These are phyloP conservation scores for Dichotomopilus funicola DNA, from an alignment of 2,329 filamentous ascomycete genomes.

Conservation along the genomic window DNA sequence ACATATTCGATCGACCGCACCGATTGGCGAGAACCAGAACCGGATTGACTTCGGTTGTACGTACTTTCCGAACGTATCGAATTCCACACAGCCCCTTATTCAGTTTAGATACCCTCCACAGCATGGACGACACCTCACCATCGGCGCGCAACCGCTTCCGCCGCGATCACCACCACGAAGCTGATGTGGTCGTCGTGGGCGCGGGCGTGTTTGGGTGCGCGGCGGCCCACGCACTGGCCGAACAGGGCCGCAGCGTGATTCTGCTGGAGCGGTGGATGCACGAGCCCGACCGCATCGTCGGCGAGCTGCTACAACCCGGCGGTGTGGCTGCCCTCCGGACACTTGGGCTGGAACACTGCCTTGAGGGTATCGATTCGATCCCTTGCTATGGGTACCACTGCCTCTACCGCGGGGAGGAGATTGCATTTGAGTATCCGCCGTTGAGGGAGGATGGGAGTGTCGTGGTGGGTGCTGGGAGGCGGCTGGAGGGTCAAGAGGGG, in stretches of 20 bases:
- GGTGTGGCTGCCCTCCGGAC: conserved; percentile 74
- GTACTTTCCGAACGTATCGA: background rate
- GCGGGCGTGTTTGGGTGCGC: conserved; percentile 88
- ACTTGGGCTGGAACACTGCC: conserved; percentile 71
- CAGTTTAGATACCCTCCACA: background rate
- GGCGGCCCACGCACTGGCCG: conserved; percentile 73
- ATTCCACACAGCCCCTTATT: conserved; percentile 1
- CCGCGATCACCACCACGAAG: conserved; percentile 52
- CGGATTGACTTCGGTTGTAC: background rate
- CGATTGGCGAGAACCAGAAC: too few relatives aligned
- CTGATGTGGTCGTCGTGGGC: conserved; percentile 86
- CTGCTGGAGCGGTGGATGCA: conserved; percentile 83
- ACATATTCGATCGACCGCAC: too few relatives aligned
- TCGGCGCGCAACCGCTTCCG: conserved; percentile 38
- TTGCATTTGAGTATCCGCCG: conserved; percentile 72
- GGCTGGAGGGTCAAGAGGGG: conserved; percentile 9
- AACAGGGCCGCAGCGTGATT: conserved; percentile 85
- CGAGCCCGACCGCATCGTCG: conserved; percentile 92
- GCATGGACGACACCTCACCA: conserved; percentile 30
- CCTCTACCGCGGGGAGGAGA: conserved; percentile 67
- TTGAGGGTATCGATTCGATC: conserved; percentile 84
- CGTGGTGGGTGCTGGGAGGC: conserved; percentile 2
- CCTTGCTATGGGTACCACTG: conserved; percentile 82
- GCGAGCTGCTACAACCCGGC: conserved; percentile 89
- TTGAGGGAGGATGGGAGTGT: conserved; percentile 44